These are phyloP conservation scores for Pythium pyrilobum DNA, from an alignment of 352 stramenopile genomes.

Conservation along the genomic window DNA sequence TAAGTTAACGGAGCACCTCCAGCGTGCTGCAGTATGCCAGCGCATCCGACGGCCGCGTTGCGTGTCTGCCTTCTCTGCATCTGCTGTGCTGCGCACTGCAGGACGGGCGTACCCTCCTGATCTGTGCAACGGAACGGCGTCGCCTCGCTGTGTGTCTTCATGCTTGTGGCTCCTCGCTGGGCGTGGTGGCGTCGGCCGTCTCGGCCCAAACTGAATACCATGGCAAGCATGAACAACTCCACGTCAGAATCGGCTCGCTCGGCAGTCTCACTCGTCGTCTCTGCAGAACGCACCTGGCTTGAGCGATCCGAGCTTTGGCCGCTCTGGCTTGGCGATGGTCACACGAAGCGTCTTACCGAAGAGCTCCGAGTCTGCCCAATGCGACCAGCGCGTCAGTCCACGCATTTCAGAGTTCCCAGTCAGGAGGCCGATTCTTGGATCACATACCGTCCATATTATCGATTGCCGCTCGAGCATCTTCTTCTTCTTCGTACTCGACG, in stretches of 20 bases:
- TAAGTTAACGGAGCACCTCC: too few species aligned
- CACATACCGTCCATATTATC: constrained; percentile 94
- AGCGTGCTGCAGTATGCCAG: too few species aligned
- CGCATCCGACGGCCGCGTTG: too few species aligned
- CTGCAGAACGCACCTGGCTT: constrained; percentile 53
- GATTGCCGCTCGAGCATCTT: constrained; percentile 87
- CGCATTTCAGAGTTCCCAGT: too few species aligned
- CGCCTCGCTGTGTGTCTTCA: background rate
- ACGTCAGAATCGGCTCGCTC: background rate
- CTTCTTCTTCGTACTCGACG: constrained; percentile 90
- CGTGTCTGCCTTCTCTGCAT: too few species aligned
- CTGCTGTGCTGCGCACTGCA: too few species aligned
- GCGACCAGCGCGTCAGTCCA: too few species aligned
- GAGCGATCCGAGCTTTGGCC: constrained; percentile 62
- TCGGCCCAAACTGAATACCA: constrained; percentile 59
- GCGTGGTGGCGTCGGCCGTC: constrained; percentile 12
- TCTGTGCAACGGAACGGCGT: too few species aligned
- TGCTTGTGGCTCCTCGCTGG: constrained; percentile 8
- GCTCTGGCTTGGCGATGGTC: constrained; percentile 86
- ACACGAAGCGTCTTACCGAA: constrained; percentile 90
- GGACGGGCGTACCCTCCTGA: too few species aligned
- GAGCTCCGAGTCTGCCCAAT: constrained; percentile 79
- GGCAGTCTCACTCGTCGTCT: background rate
- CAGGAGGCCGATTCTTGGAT: too few species aligned
- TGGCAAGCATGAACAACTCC: background rate